Evolutionary conservation across 2,329 filamentous ascomycete species (phyloP).

Genomic region (Pseudocercospora macadamiae): DNA sequence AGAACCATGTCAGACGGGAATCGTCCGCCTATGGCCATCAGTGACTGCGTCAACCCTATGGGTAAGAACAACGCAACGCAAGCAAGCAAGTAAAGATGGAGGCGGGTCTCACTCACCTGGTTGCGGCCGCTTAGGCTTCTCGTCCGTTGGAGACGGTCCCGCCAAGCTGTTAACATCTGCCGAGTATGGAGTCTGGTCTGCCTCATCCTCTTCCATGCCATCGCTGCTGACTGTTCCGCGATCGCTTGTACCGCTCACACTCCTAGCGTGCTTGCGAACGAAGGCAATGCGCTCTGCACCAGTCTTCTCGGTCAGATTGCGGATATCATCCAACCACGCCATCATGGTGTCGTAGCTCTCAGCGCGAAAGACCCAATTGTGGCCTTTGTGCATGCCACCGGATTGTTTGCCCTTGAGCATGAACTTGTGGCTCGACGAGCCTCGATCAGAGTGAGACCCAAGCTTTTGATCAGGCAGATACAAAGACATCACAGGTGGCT

Average conservation of each 20-base stretch:
- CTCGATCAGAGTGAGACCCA: conserved; percentile 81
- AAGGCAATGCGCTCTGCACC: conserved; percentile 87
- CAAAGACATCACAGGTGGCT: conserved; percentile 93
- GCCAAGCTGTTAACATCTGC: conserved; percentile 55
- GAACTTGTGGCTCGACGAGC: conserved; percentile 92
- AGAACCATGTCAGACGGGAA: conserved; percentile 94
- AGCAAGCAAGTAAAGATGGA: conserved; percentile 32
- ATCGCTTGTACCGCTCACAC: conserved; percentile 66
- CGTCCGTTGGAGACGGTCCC: conserved; percentile 42
- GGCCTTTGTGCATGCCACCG: conserved; percentile 82
- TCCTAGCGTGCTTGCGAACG: conserved; percentile 79
- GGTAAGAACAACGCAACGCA: conserved; percentile 22
- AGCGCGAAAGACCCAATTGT: conserved; percentile 69
- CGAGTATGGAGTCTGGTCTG: conserved; percentile 67
- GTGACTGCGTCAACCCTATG: conserved; percentile 18
- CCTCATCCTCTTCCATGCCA: conserved; percentile 70
- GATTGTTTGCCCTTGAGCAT: conserved; percentile 96
- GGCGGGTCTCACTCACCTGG: conserved; percentile 67
- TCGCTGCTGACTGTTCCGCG: conserved; percentile 68
- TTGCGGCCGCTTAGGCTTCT: conserved; percentile 69
- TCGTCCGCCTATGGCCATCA: conserved; percentile 56
- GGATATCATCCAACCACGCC: conserved; percentile 94
- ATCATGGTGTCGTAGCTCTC: conserved; percentile 89
- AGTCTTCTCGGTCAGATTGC: conserved; percentile 82
- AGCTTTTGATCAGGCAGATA: conserved; percentile 94